Evolutionary conservation across 257 asterid genomes (phyloP), one percentile per base, ranked within the genome.

Genomic region (Solanum habrochaites): DNA sequence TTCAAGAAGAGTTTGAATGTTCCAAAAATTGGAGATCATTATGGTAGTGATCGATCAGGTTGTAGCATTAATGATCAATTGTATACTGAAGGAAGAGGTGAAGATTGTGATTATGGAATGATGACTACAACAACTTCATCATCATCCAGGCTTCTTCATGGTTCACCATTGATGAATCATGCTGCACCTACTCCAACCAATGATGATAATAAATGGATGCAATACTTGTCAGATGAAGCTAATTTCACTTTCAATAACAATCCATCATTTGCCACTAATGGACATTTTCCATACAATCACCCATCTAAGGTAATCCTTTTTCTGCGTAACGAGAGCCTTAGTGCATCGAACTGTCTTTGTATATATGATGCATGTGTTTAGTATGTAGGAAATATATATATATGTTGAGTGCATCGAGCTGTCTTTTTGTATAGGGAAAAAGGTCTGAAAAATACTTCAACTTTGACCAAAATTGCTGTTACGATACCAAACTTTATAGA

Each of bases 1-100:
- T 96, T 97, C 94, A 97, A 96, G 98, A 97, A 97, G 91, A 96
- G 95, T 88, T 86, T 97, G 90, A 96, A 92, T 78, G 88, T 87
- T 21, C 96, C 95, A 3, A 97, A 94, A 88, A 85, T 86, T 0
- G 98, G 91, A 85, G 98, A 94, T 3, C 93, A 89, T 47, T 93
- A 91, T 75, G 93, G 87, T 8, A 89, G 93, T 71, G 94, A 92
- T 87, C 90, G 92, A 1, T 94, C 98, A 66, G 72, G 35, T 13
- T 92, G 98, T 2, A 90, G 94, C 92, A 91, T 93, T 6, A 94
- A 93, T 47, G 89, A 72, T 72, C 81, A 72, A 42, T 4, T 89
- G 21, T 91, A 92, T 80, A 90, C 92, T 15, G 94, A 90, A 35
- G 94, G 92, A 45, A 91, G 89, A 52, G 88, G 88, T 85, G 94